Evolutionary conservation across 176 grass and related monocot species (phyloP).

Genomic region (Oryza coarctata): DNA sequence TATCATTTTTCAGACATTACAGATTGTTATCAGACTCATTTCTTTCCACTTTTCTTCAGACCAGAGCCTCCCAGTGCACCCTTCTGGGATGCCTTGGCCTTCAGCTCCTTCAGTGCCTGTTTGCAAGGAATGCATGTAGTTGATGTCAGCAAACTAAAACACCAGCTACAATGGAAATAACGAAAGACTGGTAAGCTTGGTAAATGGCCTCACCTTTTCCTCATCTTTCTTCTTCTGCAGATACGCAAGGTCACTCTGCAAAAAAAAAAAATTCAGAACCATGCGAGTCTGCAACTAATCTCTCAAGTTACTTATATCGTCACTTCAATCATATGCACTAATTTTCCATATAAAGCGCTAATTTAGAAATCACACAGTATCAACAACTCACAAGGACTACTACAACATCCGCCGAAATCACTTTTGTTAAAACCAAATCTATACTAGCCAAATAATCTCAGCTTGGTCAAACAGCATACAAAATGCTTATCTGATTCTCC

Average conservation of each 20-base stretch:
- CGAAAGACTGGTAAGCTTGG: neutral
- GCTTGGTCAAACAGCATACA: neutral
- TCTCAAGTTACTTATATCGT: neutral
- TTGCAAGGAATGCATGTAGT: neutral
- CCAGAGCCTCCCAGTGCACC: conserved; percentile 79
- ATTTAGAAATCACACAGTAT: neutral
- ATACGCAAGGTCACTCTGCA: conserved; percentile 66
- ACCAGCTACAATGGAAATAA: neutral
- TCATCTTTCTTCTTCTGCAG: conserved; percentile 99
- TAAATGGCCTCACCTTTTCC: conserved; percentile 49
- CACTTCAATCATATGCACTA: neutral
- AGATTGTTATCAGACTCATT: conserved; percentile 42
- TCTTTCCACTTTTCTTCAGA: conserved; percentile 97
- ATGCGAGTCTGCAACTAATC: neutral
- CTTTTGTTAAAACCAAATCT: neutral
- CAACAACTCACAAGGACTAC: neutral
- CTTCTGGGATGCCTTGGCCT: conserved; percentile 79
- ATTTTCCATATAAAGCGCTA: neutral
- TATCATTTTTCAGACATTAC: conserved; percentile 2
- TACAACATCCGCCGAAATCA: neutral
- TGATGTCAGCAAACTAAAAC: neutral
- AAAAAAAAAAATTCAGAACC: neutral
- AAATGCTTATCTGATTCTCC: neutral
- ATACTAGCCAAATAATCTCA: neutral
- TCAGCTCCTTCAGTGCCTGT: conserved; percentile 88